Evolutionary conservation across 176 grass and related monocot species (phyloP).

Genomic region (Triticum aestivum): IWGSC_CS_RefSeq_v2.1 NC_057799.1:641656416-641656915

Average conservation of each 20-base stretch:
- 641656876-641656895: neutral
- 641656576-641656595: neutral
- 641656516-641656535: too few relatives aligned
- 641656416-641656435: neutral
- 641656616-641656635: conserved; percentile 12
- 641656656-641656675: neutral
- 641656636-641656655: neutral
- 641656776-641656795: neutral
- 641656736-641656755: neutral
- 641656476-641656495: too few relatives aligned
- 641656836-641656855: conserved; percentile 5
- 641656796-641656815: neutral
- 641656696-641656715: conserved; percentile 22
- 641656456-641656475: neutral
- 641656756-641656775: neutral
- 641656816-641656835: conserved; percentile 11
- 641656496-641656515: neutral
- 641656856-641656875: neutral
- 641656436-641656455: neutral
- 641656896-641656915: conserved; percentile 1
- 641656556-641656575: neutral
- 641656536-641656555: neutral
- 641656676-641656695: neutral
- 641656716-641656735: conserved; percentile 14
- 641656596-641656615: neutral